Evolutionary conservation across 345 rosid species (phyloP).

Genomic region (Garcia nutans): DNA sequence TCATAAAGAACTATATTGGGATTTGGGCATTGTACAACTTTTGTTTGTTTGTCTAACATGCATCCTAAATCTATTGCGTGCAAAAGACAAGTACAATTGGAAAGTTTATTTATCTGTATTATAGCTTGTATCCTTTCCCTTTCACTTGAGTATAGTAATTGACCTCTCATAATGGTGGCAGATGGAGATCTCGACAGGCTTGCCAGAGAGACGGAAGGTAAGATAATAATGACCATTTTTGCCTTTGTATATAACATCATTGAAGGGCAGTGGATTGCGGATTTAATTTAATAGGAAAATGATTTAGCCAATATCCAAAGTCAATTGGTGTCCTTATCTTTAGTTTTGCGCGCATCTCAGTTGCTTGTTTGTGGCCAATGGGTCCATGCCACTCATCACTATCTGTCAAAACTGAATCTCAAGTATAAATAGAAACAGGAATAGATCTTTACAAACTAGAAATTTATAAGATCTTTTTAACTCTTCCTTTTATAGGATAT

Average conservation of each 20-base stretch:
- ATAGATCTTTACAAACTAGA: not conserved
- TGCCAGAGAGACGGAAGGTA: conserved; percentile 83
- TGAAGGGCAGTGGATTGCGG: not conserved
- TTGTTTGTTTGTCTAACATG: not conserved
- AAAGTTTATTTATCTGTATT: not conserved
- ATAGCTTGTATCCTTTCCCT: not conserved
- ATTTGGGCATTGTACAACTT: not conserved
- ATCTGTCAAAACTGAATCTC: not conserved
- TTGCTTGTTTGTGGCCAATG: not conserved
- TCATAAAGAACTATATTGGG: not conserved
- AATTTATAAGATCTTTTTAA: not conserved
- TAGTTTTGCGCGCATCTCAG: not conserved
- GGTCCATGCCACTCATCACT: not conserved
- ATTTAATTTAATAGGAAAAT: conserved; percentile 8
- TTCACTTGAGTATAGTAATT: conserved; percentile 2
- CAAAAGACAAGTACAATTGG: not conserved
- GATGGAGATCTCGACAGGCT: conserved; percentile 77
- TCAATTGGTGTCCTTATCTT: not conserved
- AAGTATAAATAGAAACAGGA: not conserved
- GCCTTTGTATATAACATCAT: not conserved
- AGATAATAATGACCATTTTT: conserved; percentile 11
- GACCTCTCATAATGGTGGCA: conserved; percentile 24
- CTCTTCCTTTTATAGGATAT: conserved; percentile 51
- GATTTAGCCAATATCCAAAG: conserved; percentile 7
- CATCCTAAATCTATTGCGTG: not conserved